These are phyloP conservation scores for Aureobasidium mangrovei DNA, from an alignment of 2,329 filamentous ascomycete species.

Conservation along the genomic window DNA sequence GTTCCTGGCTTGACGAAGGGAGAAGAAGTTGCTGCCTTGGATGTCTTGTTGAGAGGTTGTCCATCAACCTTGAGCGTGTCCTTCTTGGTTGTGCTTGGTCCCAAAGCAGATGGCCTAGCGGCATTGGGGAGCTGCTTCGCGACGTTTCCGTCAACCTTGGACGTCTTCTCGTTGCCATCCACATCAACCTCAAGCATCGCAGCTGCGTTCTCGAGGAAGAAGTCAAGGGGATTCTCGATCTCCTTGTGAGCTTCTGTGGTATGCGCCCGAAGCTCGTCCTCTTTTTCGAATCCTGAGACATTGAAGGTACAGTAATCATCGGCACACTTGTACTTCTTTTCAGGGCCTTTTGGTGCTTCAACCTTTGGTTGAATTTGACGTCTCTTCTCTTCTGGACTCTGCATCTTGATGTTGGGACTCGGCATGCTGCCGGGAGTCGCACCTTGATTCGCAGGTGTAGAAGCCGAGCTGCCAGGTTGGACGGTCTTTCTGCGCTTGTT, in stretches of 20 bases:
- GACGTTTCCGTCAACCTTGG: conserved; percentile 23
- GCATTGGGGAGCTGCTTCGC: conserved; percentile 13
- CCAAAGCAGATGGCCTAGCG: conserved; percentile 19
- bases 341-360: conserved; percentile 32
- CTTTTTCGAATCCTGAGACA: conserved; percentile 46
- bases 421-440: conserved; percentile 28
- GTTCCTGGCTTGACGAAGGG: conserved; percentile 16
- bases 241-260: conserved; percentile 44
- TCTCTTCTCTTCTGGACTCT: conserved; percentile 37
- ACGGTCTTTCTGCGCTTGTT: conserved; percentile 48
- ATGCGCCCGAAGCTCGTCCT: conserved; percentile 48
- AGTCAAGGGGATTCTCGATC: conserved; percentile 49
- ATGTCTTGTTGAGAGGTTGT: conserved; percentile 24
- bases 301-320: conserved; percentile 43
- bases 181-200: conserved; percentile 41
- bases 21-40: conserved; percentile 24
- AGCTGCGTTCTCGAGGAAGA: conserved; percentile 44
- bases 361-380: conserved; percentile 30
- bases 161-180: conserved; percentile 34
- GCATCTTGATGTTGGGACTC: conserved; percentile 34
- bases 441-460: conserved; percentile 30
- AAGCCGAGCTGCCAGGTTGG: conserved; percentile 30
- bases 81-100: conserved; percentile 22
- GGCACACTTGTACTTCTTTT: conserved; percentile 44
- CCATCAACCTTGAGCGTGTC: conserved; percentile 21